Evolutionary conservation across 1,284 basidiomycete genomes (phyloP).

Genomic region (Caloboletus firmus): DNA sequence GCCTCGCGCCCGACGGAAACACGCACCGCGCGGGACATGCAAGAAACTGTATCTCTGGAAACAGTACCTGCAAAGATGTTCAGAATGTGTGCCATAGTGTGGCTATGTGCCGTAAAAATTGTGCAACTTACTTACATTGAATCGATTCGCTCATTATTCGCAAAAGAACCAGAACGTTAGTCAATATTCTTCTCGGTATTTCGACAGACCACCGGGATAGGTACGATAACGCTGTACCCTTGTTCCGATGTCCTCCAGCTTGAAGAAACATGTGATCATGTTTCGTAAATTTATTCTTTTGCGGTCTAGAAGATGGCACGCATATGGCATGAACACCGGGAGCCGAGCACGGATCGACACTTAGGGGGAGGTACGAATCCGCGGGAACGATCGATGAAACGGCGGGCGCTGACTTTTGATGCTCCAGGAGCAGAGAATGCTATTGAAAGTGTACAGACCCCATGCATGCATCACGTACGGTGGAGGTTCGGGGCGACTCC

Average conservation of each 20-base stretch:
- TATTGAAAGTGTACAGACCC: not conserved
- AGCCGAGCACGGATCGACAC: conserved; percentile 6
- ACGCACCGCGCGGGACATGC: not conserved
- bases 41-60: not conserved
- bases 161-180: conserved; percentile 18
- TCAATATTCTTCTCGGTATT: conserved; percentile 15
- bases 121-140: conserved; percentile 1
- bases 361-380: conserved; percentile 8
- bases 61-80: not conserved
- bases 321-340: conserved; percentile 2
- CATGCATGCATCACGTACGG: conserved; percentile 16
- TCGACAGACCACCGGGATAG: not conserved
- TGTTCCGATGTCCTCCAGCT: conserved; percentile 1
- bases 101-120: conserved; percentile 24
- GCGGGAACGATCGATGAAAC: conserved; percentile 2
- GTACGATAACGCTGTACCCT: not conserved
- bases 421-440: not conserved
- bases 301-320: conserved; percentile 1
- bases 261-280: conserved; percentile 2
- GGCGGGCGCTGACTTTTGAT: not conserved
- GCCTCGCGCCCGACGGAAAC: not conserved
- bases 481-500: conserved; percentile 1
- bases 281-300: conserved; percentile 4
- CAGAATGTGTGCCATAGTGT: not conserved
- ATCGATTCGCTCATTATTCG: conserved; percentile 4